Base-by-base conservation (phyloP, 192 early-diverging fungal species). In the Coemansia sp. region DNA sequence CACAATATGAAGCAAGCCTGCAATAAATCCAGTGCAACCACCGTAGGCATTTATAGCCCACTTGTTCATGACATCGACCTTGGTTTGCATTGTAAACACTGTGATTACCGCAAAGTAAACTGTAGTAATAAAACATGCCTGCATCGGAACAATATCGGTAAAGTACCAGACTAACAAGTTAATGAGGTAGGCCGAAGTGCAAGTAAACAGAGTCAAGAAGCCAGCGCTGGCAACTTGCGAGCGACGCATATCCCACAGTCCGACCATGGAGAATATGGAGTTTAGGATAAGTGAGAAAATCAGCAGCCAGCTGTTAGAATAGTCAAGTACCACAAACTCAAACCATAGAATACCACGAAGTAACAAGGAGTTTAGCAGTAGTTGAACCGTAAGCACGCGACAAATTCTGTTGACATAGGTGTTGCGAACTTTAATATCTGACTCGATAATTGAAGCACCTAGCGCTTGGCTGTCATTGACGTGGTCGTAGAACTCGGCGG, bases 401-500 rank as follows among this genome's bases (percentile, higher is more conserved):
- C 55, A 58, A 18, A 58, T 35, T n/a, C n/a, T 30, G 32, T 35
- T 35, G 55, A 58, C 55, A 34, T 35, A 35, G 13, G 55, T 18
- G 9, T 58, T 58, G 8, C 34, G 55, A 58, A 13, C 8, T 35
- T 4, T 1, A 35, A 15, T 58, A 24, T 53, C 50, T 8, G 24
- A 53, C 11, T 53, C 50, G 22, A 53, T 53, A 27, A 53, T 53
- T 3, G 50, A 53, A 24, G 50, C 27, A 1, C 50, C 50, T 16
- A 53, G 50, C 11, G 50, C 24, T 29, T 27, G 20, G 50, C 15
- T 27, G 12, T 24, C 13, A 22, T 53, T 53, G 50, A 11, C 12
- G 50, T 53, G 50, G 50, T 53, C 50, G 12, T 53, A 53, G 50
- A 53, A 53, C 13, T 53, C 50, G 50, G 50, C 50, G 10, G 50